These are phyloP conservation scores for Tetrapisispora arboricola DNA, from an alignment of 805 yeast species.

Conservation along the genomic window DNA sequence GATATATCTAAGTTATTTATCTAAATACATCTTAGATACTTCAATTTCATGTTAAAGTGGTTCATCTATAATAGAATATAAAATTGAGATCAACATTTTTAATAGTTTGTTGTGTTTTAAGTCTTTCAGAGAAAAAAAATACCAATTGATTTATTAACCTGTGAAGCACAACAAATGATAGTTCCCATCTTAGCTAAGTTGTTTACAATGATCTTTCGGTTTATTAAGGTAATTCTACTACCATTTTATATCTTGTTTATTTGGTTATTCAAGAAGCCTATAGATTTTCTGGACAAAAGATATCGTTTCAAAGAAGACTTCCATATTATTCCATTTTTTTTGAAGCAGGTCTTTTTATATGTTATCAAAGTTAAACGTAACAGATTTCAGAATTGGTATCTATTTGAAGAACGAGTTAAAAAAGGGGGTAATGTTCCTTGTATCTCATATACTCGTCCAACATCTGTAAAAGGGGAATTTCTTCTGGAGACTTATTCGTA, in stretches of 20 bases:
- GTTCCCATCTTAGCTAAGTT: background rate
- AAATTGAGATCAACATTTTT: background rate
- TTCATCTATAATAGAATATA: no score
- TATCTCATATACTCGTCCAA: slow-evolving; percentile 42
- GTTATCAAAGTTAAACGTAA: slow-evolving; percentile 19
- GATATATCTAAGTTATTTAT: no score
- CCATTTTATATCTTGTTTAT: slow-evolving; percentile 8
- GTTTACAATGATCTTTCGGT: background rate
- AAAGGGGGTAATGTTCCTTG: slow-evolving; percentile 45
- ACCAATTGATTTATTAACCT: no score
- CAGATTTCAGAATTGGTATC: slow-evolving; percentile 55
- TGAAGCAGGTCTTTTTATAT: slow-evolving; percentile 35
- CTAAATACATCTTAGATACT: no score
- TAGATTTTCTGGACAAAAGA: slow-evolving; percentile 19
- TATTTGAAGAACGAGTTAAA: slow-evolving; percentile 47
- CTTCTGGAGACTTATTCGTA: slow-evolving; percentile 57
- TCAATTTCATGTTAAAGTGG: no score
- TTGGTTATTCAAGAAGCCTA: slow-evolving; percentile 9
- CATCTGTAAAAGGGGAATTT: slow-evolving; percentile 41
- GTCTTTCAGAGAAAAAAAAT: no score
- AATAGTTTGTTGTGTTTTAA: no score
- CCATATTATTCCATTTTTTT: slow-evolving; percentile 36
- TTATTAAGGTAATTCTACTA: slow-evolving; percentile 5
- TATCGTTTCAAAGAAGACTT: slow-evolving; percentile 43
- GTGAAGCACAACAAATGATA: background rate